These are phyloP conservation scores for Chloropicon primus DNA, from an alignment of 139 green algal species.

Conservation along the genomic window DNA sequence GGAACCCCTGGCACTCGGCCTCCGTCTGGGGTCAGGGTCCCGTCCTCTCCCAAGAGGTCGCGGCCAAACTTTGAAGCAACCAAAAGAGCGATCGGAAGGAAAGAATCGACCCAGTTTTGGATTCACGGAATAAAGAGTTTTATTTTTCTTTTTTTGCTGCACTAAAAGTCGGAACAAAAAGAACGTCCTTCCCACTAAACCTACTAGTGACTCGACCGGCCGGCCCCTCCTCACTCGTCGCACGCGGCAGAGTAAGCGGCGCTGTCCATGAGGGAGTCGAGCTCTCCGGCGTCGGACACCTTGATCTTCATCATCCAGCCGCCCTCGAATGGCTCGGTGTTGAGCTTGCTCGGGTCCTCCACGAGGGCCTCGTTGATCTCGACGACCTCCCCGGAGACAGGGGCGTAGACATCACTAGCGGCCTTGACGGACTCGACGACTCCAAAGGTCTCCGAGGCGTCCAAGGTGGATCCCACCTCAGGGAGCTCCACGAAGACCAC, in stretches of 20 bases:
- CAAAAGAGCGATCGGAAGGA: too few relatives aligned
- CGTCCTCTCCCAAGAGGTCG: not conserved
- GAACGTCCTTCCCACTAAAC: too few relatives aligned
- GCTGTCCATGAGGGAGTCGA: constrained; percentile 59
- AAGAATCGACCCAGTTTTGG: too few relatives aligned
- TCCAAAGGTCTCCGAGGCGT: constrained; percentile 73
- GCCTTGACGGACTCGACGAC: constrained; percentile 99
- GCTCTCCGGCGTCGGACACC: constrained; percentile 54
- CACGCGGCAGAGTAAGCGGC: constrained; percentile 43
- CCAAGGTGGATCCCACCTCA: constrained; percentile 74
- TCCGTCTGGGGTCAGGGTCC: not conserved
- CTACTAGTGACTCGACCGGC: too few relatives aligned
- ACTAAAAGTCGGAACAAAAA: too few relatives aligned
- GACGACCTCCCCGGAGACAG: constrained; percentile 74
- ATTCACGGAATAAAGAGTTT: too few relatives aligned
- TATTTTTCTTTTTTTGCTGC: too few relatives aligned
- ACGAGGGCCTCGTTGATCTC: constrained; percentile 64
- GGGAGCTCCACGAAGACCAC: constrained; percentile 96
- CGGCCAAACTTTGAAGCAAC: not conserved
- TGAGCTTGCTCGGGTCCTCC: constrained; percentile 75
- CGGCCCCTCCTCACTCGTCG: too few relatives aligned
- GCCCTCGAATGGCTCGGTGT: constrained; percentile 58
- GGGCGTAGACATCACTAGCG: constrained; percentile 86
- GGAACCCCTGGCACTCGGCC: not conserved
- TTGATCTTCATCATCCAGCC: constrained; percentile 98